Evolutionary conservation across 2,329 filamentous ascomycete genomes (phyloP), one percentile per base, ranked within the genome.

Genomic region (Alternaria viburni): DNA sequence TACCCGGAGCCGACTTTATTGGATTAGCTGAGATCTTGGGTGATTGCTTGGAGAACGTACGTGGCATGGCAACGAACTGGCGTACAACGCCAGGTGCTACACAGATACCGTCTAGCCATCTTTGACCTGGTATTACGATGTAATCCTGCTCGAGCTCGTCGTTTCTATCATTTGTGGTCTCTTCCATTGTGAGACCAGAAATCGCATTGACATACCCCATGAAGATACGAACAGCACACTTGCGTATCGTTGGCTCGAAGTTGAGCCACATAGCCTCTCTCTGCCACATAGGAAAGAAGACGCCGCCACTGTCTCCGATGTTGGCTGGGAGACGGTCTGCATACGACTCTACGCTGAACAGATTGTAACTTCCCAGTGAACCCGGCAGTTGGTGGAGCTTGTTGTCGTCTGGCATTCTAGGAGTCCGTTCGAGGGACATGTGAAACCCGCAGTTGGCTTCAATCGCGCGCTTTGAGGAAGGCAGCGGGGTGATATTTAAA

Each of bases 261-360:
- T 19, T 51, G 17, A 52, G 6, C 46, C 56, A 58, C 56, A 58
- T 58, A 1, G 56, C 56, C 6, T 58, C 56, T 8, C 56, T n/a
- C 13, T 58, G 56, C 46, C 56, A 58, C 46, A 58, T 52, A 1
- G 56, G 21, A 5, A 58, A 45, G 25, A 58, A 52, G 0, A 58
- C 15, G 4, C 56, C 32, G 4, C 47, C 56, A 1, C 5, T 3
- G 0, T 58, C 10, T 5, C 3, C 19, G 4, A 58, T 36, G 2
- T 12, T 23, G 1, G 5, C 4, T 0, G 56, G 36, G 4, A 58
- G 13, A 4, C 12, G 15, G n/a, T 45, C 17, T 0, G 47, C 3
- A 8, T 19, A 28, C 0, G 46, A 1, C 0, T 28, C 6, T 3
- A 49, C 46, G 5, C 46, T 28, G 15, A 52, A 58, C 1, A 52